Base-by-base conservation (phyloP, 495 filamentous ascomycete genomes). In the Aspergillus ostianus region DNA sequence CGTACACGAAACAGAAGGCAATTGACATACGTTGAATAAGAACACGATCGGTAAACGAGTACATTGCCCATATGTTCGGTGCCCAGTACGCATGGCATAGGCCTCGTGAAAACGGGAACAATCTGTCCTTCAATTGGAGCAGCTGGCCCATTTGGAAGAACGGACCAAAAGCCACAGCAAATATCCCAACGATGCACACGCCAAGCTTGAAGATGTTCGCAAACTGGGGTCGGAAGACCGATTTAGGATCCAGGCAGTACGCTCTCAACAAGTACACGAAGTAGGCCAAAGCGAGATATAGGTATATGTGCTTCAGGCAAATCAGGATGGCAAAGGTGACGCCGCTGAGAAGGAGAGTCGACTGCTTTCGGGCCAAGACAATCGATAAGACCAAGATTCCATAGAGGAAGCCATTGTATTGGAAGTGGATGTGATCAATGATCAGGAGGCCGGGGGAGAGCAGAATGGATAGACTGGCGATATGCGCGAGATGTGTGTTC, bases 81-180 rank as follows among this genome's bases (percentile, higher is more conserved):
- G 94, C 94, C 94, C 94, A 98, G 72, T 98, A 98, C 0, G 94
- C 94, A 77, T 98, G 94, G 69, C 92, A 97, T 30, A 98, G 73
- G 0, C 94, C 94, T 54, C 94, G 77, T 1, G 92, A 93, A 71
- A 98, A 98, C 4, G 94, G 94, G 64, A 98, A 98, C 2, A 98
- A 80, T 53, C 94, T 80, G 60, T 85, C 85, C 49, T 95, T 72
- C 36, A 98, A 75, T 71, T 98, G 94, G n/a, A 87, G 77, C n/a
- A 95, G 81, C 73, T 98, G 94, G 7, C 84, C 85, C 84, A 86
- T 91, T 60, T 89, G 83, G 32, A 84, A 86, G 67, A 97, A 98
- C 2, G 94, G 94, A 1, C 91, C 93, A 67, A 98, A 96, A 0
- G 94, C 92, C n/a, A 84, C 68, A 4, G 77, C 89, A 64, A 93